phyloP scores from a whole-genome alignment of 2,329 filamentous ascomycete genomes.

The Botryosphaeria dothidea region DNA sequence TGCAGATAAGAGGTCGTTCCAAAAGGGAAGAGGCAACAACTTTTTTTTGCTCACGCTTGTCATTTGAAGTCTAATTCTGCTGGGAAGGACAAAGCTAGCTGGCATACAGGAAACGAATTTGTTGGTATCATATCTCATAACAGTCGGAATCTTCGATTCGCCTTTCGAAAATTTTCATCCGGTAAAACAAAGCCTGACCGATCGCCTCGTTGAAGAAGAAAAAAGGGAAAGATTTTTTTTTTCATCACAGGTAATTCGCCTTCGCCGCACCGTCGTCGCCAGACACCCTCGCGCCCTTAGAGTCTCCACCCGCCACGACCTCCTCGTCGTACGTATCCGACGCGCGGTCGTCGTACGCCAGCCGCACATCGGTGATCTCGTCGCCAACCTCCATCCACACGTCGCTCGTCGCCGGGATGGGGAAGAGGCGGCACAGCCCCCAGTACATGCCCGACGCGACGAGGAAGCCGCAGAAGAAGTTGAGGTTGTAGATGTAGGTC shows the following conservation, averaged over 20 bases:
- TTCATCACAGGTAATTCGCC: neutral
- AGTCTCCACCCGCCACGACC: conserved; percentile 4
- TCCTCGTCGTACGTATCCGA: conserved; percentile 15
- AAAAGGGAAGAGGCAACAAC: neutral
- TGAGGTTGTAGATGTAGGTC: conserved; percentile 83
- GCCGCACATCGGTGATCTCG: conserved; percentile 46
- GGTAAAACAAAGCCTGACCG: too few relatives aligned
- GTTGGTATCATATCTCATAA: conserved; percentile 2
- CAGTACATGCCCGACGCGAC: conserved; percentile 70
- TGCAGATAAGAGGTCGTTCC: too few relatives aligned
- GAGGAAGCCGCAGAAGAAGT: conserved; percentile 85
- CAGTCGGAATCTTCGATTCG: neutral
- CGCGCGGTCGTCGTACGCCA: conserved; percentile 30
- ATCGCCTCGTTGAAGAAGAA: too few relatives aligned
- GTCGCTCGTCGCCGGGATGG: conserved; percentile 72
- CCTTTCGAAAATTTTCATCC: neutral
- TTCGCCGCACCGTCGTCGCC: neutral
- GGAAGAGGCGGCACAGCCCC: conserved; percentile 66
- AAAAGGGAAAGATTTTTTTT: neutral
- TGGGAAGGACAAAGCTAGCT: neutral
- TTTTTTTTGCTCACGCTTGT: neutral
- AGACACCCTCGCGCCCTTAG: neutral
- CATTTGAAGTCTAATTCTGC: neutral
- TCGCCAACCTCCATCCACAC: conserved; percentile 76
- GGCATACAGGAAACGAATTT: neutral